A percentile compares a stretch with the other conserved stretches of the same genome.
phyloP scores from a whole-genome alignment of 495 filamentous ascomycete species.

The Usnea hakonensis region DNA sequence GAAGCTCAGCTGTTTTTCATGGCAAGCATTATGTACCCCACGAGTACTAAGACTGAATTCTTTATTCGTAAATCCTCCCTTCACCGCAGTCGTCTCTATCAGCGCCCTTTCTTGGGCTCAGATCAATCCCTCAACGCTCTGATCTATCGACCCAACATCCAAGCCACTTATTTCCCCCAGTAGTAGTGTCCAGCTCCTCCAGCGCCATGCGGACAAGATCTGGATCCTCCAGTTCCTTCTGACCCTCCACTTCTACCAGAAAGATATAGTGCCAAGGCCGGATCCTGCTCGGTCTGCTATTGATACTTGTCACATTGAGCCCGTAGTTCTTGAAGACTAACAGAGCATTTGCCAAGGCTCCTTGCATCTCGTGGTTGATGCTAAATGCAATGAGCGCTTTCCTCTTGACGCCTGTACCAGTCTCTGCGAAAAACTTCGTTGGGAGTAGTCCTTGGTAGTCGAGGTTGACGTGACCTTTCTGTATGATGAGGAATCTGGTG shows the following conservation, averaged over 20 bases:
- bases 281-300: conserved; percentile 68
- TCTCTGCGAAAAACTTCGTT: background rate
- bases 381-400: conserved; percentile 80
- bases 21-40: too few species aligned
- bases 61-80: background rate
- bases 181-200: conserved; percentile 39
- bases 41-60: background rate
- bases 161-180: conserved; percentile 43
- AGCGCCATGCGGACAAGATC: conserved; percentile 46
- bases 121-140: background rate
- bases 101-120: background rate
- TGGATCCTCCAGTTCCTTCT: conserved; percentile 38
- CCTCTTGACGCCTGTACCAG: conserved; percentile 26
- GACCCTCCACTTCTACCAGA: conserved; percentile 79
- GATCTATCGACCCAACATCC: conserved; percentile 44
- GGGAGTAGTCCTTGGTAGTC: conserved; percentile 7
- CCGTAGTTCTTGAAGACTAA: conserved; percentile 62
- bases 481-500: conserved; percentile 78
- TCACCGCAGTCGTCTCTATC: background rate
- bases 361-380: conserved; percentile 66
- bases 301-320: conserved; percentile 86
- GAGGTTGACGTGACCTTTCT: conserved; percentile 32
- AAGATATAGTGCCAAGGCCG: conserved; percentile 87
- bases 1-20: background rate
- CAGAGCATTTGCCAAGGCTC: conserved; percentile 73